These are phyloP conservation scores for Phlyctochytrium arcticum DNA, from an alignment of 192 early-diverging fungal species.

Conservation along the genomic window DNA sequence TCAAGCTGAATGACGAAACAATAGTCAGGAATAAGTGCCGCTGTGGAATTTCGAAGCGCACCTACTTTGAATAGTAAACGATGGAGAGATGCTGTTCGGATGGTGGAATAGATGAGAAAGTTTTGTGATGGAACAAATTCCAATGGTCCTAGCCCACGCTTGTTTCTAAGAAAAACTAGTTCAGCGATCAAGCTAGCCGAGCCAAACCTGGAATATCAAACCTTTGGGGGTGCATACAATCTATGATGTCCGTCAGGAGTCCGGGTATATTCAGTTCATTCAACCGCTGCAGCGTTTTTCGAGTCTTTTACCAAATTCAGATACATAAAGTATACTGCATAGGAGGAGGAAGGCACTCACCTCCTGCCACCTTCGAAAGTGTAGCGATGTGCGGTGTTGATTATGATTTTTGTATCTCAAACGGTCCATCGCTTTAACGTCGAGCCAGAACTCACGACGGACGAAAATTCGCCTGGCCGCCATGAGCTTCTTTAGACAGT, in stretches of 20 bases:
- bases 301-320: too few species aligned
- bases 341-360: not conserved
- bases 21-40: too few species aligned
- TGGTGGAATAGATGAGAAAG: too few species aligned
- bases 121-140: too few species aligned
- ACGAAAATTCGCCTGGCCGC: not conserved
- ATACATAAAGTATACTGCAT: too few species aligned
- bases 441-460: not conserved
- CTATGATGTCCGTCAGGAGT: not conserved
- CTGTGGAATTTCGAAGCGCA: too few species aligned
- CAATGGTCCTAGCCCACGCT: too few species aligned
- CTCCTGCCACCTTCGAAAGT: constrained; percentile 7
- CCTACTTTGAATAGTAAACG: too few species aligned
- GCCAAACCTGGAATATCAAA: not conserved
- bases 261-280: not conserved
- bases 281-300: not conserved
- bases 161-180: not conserved
- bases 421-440: constrained; percentile 2
- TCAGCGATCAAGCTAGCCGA: not conserved
- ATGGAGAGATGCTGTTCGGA: too few species aligned
- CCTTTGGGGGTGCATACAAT: constrained; percentile 12
- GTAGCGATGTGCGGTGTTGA: constrained; percentile 5
- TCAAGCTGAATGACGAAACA: too few species aligned
- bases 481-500: constrained; percentile 1
- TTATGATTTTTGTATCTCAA: constrained; percentile 18